These are phyloP conservation scores for Starmera caribaea DNA, from an alignment of 805 yeast genomes.

Conservation along the genomic window DNA sequence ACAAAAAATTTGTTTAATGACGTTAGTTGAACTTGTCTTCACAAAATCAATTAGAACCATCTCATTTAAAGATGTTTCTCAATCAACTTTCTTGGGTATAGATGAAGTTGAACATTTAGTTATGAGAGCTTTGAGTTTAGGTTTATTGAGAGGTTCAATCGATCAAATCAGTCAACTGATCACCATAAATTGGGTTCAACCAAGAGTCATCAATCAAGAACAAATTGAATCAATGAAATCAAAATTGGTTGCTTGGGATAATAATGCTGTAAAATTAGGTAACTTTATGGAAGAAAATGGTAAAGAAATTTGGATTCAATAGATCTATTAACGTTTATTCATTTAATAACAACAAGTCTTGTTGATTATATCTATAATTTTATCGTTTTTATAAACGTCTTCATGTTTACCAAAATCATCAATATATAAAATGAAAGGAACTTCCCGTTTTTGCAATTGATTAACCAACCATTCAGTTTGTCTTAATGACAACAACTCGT, in stretches of 20 bases:
- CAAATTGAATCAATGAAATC: constrained; percentile 73
- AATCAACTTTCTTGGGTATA: constrained; percentile 52
- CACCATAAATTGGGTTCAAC: constrained; percentile 90
- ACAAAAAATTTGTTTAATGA: constrained; percentile 88
- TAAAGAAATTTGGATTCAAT: constrained; percentile 50
- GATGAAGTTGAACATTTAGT: constrained; percentile 79
- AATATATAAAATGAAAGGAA: constrained; percentile 13
- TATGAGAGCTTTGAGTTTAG: constrained; percentile 83
- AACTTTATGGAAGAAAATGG: constrained; percentile 52
- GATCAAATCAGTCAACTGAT: constrained; percentile 78
- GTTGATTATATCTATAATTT: background rate
- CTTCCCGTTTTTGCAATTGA: constrained; percentile 20
- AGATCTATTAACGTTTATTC: background rate
- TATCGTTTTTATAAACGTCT: constrained; percentile 39
- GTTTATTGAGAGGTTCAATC: constrained; percentile 78
- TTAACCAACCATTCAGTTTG: constrained; percentile 36
- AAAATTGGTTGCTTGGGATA: constrained; percentile 71
- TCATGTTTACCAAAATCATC: constrained; percentile 54
- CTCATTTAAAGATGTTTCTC: constrained; percentile 62
- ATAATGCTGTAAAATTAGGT: constrained; percentile 58
- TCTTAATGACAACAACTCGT: constrained; percentile 48
- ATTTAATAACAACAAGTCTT: background rate
- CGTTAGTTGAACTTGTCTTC: constrained; percentile 82
- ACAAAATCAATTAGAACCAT: constrained; percentile 67
- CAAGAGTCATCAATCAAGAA: constrained; percentile 74